Percentiles rank a stretch among this genome's conserved stretches.
Conservation (phyloP, 2,329 filamentous ascomycete genomes). For the Monilinia fructicola region DNA sequence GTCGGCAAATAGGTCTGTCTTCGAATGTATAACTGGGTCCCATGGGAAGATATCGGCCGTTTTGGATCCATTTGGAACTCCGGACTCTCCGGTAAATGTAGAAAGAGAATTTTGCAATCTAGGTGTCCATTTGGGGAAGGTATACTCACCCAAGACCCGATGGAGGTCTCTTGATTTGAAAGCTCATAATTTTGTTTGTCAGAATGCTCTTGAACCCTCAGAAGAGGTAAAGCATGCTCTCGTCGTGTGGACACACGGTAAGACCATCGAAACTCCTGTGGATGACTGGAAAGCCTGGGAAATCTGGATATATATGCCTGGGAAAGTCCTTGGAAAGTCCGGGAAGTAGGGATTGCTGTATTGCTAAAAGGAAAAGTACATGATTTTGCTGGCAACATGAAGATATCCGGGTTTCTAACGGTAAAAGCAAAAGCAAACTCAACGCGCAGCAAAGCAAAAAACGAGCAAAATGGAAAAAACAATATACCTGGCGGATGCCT, state of each 20-base stretch:
- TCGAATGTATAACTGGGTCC: not conserved
- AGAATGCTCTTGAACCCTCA: slow-evolving; percentile 5
- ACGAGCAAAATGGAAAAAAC: slow-evolving; percentile 29
- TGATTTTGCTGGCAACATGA: slow-evolving; percentile 37
- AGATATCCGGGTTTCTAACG: slow-evolving; percentile 20
- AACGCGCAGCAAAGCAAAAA: slow-evolving; percentile 27
- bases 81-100: slow-evolving; percentile 14
- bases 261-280: slow-evolving; percentile 11
- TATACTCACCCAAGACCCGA: slow-evolving; percentile 20
- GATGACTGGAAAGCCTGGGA: slow-evolving; percentile 8
- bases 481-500: slow-evolving; percentile 41
- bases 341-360: slow-evolving; percentile 24
- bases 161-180: slow-evolving; percentile 17
- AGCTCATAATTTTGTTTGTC: slow-evolving; percentile 21
- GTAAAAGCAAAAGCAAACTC: slow-evolving; percentile 25
- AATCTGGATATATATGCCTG: slow-evolving; percentile 16
- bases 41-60: slow-evolving; percentile 6
- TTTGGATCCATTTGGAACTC: slow-evolving; percentile 3
- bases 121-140: slow-evolving; percentile 14
- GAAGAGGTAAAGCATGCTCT: slow-evolving; percentile 11
- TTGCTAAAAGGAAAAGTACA: slow-evolving; percentile 33
- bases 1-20: not conserved
- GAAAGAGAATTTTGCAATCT: slow-evolving; percentile 16
- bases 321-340: slow-evolving; percentile 23
- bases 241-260: slow-evolving; percentile 19